phyloP scores from a whole-genome alignment of 2,329 filamentous ascomycete genomes.

The Paracoccidioides brasiliensis region DNA sequence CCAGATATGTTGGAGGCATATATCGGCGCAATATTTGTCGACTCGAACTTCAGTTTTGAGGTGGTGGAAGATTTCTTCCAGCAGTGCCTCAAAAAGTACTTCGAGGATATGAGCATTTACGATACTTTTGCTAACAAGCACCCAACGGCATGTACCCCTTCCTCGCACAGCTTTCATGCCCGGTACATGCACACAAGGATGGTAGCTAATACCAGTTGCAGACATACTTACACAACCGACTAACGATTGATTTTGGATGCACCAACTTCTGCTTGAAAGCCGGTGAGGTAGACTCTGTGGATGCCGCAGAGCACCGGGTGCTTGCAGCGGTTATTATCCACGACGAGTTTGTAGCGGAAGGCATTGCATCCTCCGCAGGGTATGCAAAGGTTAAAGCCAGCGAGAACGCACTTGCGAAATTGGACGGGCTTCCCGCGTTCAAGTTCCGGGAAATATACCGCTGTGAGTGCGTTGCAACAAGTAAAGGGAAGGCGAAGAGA shows the following conservation, averaged over 20 bases:
- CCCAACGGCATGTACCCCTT: conserved; percentile 43
- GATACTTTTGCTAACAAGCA: conserved; percentile 79
- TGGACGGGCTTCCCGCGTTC: conserved; percentile 39
- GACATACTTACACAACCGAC: conserved; percentile 53
- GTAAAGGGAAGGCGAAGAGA: conserved; percentile 4
- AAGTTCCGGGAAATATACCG: conserved; percentile 49
- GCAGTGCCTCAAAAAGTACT: conserved; percentile 61
- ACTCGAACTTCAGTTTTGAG: conserved; percentile 64
- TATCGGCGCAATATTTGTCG: conserved; percentile 81
- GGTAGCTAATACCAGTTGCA: conserved; percentile 10
- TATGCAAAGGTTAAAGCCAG: conserved; percentile 55
- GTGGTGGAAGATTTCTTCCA: conserved; percentile 67
- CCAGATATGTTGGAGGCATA: conserved; percentile 84
- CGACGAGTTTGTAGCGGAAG: conserved; percentile 50
- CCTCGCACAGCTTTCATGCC: not conserved
- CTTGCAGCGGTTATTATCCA: conserved; percentile 68
- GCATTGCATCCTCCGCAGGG: conserved; percentile 48
- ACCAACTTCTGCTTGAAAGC: conserved; percentile 39
- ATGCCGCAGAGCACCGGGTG: conserved; percentile 39
- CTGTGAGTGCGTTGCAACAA: conserved; percentile 46
- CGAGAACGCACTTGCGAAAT: conserved; percentile 24
- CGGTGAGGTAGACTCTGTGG: conserved; percentile 31
- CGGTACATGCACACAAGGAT: not conserved
- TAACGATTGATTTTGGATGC: conserved; percentile 56
- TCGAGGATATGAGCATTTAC: conserved; percentile 74